Conservation (phyloP, 305 asterid species). For the Fraxinus latifolia region DNA sequence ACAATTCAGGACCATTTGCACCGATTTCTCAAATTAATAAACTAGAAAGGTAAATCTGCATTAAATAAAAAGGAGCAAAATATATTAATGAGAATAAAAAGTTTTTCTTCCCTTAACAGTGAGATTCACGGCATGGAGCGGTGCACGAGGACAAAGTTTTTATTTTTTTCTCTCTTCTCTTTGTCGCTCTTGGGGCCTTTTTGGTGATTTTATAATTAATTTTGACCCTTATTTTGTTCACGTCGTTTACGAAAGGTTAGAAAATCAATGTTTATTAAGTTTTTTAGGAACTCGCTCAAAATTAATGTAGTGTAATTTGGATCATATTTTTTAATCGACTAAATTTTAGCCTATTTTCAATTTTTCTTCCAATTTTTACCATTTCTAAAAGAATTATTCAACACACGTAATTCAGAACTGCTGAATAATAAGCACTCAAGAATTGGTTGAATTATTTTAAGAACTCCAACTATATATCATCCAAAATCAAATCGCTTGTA, state of each 20-base stretch:
- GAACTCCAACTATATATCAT: not conserved
- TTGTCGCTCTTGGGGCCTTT: not conserved
- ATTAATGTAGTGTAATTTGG: too few species aligned
- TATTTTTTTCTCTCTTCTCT: not conserved
- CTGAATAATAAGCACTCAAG: too few species aligned
- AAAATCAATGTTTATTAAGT: too few species aligned
- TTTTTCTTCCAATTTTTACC: not conserved
- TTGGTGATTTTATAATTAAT: not conserved
- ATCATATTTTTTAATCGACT: not conserved
- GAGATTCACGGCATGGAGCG: not conserved
- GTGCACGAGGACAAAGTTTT: not conserved
- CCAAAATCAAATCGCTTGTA: not conserved
- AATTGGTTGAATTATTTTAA: not conserved
- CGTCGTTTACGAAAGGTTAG: not conserved
- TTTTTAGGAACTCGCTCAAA: too few species aligned
- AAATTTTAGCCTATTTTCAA: too few species aligned
- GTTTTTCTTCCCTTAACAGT: not conserved
- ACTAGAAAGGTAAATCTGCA: not conserved
- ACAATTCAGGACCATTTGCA: not conserved
- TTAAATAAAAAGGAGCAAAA: not conserved
- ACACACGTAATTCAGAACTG: not conserved
- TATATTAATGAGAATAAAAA: not conserved
- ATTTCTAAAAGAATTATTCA: not conserved
- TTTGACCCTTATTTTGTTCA: not conserved
- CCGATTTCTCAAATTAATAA: not conserved